phyloP scores from a whole-genome alignment of 768 basidiomycete genomes.

The Leccinum imitatum region DNA sequence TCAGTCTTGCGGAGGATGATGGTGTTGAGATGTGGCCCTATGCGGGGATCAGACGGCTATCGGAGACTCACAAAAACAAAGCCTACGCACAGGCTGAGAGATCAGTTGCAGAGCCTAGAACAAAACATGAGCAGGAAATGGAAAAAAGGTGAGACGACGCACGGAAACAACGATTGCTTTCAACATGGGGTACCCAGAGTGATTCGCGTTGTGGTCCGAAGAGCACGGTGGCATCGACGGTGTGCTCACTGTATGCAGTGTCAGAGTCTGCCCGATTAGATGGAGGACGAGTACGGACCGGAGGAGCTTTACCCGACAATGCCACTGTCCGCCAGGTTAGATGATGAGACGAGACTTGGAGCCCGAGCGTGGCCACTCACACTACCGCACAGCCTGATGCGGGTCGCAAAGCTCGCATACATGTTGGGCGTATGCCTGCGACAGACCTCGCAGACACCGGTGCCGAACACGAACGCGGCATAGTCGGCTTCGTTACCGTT shows the following conservation, averaged over 20 bases:
- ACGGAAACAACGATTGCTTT: constrained; percentile 25
- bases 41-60: background rate
- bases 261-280: background rate
- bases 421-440: constrained; percentile 32
- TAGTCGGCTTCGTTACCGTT: constrained; percentile 50
- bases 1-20: constrained; percentile 23
- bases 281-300: constrained; percentile 13
- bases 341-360: background rate
- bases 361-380: constrained; percentile 26
- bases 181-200: constrained; percentile 25
- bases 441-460: constrained; percentile 60
- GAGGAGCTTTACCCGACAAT: constrained; percentile 19
- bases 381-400: constrained; percentile 44
- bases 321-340: constrained; percentile 12
- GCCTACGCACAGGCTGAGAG: constrained; percentile 15
- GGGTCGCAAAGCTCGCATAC: constrained; percentile 50
- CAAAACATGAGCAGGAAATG: background rate
- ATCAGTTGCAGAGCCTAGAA: constrained; percentile 1
- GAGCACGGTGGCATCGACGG: constrained; percentile 4
- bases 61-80: background rate
- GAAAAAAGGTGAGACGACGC: background rate
- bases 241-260: constrained; percentile 8
- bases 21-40: constrained; percentile 20
- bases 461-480: constrained; percentile 64
- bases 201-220: background rate